Evolutionary conservation across 2,329 filamentous ascomycete species (phyloP), one percentile per base, ranked within the genome.

Genomic region (Xylariaceae sp.): DNA sequence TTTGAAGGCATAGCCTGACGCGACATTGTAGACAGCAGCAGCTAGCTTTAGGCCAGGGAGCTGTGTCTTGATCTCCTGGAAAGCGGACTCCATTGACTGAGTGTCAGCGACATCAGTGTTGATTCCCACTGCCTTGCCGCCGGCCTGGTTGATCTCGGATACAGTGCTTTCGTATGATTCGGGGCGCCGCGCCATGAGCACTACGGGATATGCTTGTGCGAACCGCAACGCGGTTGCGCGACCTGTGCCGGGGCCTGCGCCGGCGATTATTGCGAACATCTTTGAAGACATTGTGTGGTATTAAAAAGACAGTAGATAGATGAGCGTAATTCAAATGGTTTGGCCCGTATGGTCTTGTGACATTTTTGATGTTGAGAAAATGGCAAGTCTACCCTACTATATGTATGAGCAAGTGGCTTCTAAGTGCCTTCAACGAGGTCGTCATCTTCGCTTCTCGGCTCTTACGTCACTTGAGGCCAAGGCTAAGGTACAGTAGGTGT

Each of bases 261-360:
- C 87, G 11, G 85, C 85, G 51, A 90, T 70, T 52, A 90, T 72
- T 44, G 85, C 82, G 66, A 84, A 87, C 60, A 86, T 76, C 57
- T 75, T 76, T 42, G 73, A 59, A 44, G 63, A 57, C 57, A 59
- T 61, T 48, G 33, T 44, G 22, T 27, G 22, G 4, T 7, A n/a
- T n/a, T n/a, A n/a, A n/a, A n/a, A n/a, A n/a, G n/a, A n/a, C n/a
- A n/a, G n/a, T n/a, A n/a, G n/a, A n/a, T n/a, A n/a, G n/a, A n/a
- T n/a, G n/a, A n/a, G n/a, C n/a, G 7, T 27, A 27, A 27, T 27
- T 27, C 4, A 27, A 27, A 4, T 4, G 22, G 22, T 27, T 5
- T 27, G 22, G 22, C 4, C 22, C 7, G 22, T 27, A 27, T 27
- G 22, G 22, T 27, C 22, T 5, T 27, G 22, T 27, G 22, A 7